A percentile compares a stretch with the other conserved stretches of the same genome.
These are phyloP conservation scores for Phytophthora chlamydospora DNA, from an alignment of 352 stramenopile species.

Conservation along the genomic window DNA sequence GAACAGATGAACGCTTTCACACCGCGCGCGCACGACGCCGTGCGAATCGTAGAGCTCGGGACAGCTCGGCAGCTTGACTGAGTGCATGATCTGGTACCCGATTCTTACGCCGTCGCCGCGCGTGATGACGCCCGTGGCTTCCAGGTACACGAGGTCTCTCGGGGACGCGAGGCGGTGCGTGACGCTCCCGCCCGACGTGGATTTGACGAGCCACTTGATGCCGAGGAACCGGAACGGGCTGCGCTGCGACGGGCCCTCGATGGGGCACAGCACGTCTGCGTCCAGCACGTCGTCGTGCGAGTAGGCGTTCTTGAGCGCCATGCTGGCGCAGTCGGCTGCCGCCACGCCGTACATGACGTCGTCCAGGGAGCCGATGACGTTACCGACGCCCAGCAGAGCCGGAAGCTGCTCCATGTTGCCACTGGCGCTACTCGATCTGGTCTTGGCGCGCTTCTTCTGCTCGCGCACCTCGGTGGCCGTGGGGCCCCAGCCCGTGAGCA, in stretches of 20 bases:
- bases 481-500: slow-evolving; percentile 40
- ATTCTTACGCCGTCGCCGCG: slow-evolving; percentile 55
- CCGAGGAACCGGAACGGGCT: slow-evolving; percentile 73
- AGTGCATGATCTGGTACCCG: slow-evolving; percentile 74
- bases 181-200: slow-evolving; percentile 35
- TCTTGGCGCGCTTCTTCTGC: slow-evolving; percentile 36
- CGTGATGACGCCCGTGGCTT: slow-evolving; percentile 64
- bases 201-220: slow-evolving; percentile 74
- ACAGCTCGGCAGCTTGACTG: slow-evolving; percentile 48
- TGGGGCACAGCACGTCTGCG: slow-evolving; percentile 58
- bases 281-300: slow-evolving; percentile 57
- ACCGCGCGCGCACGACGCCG: slow-evolving; percentile 40
- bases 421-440: slow-evolving; percentile 5
- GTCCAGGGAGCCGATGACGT: slow-evolving; percentile 49
- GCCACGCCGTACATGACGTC: slow-evolving; percentile 69
- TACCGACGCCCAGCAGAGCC: slow-evolving; percentile 49
- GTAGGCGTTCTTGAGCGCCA: slow-evolving; percentile 60
- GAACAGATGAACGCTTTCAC: slow-evolving; percentile 54
- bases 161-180: slow-evolving; percentile 50
- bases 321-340: slow-evolving; percentile 56
- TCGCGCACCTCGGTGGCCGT: slow-evolving; percentile 37
- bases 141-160: slow-evolving; percentile 71
- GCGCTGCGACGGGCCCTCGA: slow-evolving; percentile 54
- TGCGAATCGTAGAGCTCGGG: slow-evolving; percentile 43
- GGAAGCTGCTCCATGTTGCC: slow-evolving; percentile 26